Evolutionary conservation across 805 yeast species (phyloP).

Genomic region (Zygotorulaspora florentina): DNA sequence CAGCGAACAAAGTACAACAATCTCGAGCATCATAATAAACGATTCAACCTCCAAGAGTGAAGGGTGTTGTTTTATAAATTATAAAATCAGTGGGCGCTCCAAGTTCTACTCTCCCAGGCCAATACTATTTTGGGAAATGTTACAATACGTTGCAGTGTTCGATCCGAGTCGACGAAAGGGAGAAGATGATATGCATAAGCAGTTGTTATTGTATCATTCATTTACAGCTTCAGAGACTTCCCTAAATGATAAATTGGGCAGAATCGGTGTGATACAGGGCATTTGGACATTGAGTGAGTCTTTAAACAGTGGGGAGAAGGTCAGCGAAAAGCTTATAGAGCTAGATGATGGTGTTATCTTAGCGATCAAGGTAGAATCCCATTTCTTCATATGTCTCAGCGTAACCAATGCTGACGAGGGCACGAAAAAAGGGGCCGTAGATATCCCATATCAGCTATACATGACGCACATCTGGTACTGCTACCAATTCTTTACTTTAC

Average conservation of each 20-base stretch:
- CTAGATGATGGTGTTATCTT: conserved; percentile 29
- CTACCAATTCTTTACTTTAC: conserved; percentile 27
- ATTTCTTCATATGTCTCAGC: conserved; percentile 27
- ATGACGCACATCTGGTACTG: conserved; percentile 25
- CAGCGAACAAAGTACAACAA: background rate
- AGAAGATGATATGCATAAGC: conserved; percentile 34
- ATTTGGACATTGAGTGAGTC: conserved; percentile 29
- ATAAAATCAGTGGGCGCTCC: background rate
- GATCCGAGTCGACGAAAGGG: conserved; percentile 36
- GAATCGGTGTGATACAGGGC: conserved; percentile 44
- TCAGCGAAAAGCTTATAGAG: conserved; percentile 25
- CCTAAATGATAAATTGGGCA: conserved; percentile 36
- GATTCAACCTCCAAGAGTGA: background rate
- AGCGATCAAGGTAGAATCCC: conserved; percentile 28
- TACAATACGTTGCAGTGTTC: conserved; percentile 36
- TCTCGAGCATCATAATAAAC: background rate
- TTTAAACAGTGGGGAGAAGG: conserved; percentile 11
- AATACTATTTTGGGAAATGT: conserved; percentile 7
- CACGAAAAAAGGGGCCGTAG: background rate
- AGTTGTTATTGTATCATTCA: conserved; percentile 36
- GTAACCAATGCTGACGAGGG: conserved; percentile 17
- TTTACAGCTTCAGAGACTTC: conserved; percentile 20
- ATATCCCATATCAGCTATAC: conserved; percentile 29
- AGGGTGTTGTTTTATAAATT: background rate
- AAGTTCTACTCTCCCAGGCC: background rate